Evolutionary conservation across 2,329 filamentous ascomycete species (phyloP), one percentile per base, ranked within the genome.

Genomic region (Microsporum audouinii): DNA sequence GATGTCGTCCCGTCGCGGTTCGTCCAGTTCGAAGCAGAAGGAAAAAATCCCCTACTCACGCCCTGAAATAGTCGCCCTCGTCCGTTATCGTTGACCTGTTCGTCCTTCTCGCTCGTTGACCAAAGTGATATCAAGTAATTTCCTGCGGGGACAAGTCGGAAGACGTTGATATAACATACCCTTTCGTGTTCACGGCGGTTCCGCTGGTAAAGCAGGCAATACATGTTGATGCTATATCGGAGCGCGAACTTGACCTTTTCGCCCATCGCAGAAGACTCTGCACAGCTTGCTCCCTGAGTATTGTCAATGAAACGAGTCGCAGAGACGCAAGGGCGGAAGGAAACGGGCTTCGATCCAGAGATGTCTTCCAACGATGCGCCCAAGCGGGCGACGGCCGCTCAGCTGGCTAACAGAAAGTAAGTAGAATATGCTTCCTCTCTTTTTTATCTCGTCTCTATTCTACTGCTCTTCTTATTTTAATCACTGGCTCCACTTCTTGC

Each of bases 391-490:
- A 82, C 79, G 33, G 80, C 80, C 43, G 79, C 80, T 43, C 80
- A 82, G 71, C 58, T 82, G 71, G 80, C 80, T 36, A 72, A 70
- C 63, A 77, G 80, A 73, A 82, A 78, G 80, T 82, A 74, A 77
- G 80, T 82, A 33, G n/a, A 43, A 29, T 23, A 27, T 58, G 31
- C 38, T 23, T 34, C 47, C 5, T 43, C 10, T 36, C 8, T 5
- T 33, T 57, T 6, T 27, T 45, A 58, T 53, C 31, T 33, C 41
- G 43, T 27, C 33, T 62, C 36, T 23, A 29, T 31, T 58, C 38
- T 34, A 39, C 27, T 29, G 3, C 56, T 5, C 34, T 10, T 51
- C 14, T 47, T 4, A 14, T 60, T 23, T 23, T 23, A 23, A 38
- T 60, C 5, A 27, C 29, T 59, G 49, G 41, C 41, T 58, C 27